These are phyloP conservation scores for Aspergillus carlsbadensis DNA, from an alignment of 495 filamentous ascomycete genomes.

Conservation along the genomic window DNA sequence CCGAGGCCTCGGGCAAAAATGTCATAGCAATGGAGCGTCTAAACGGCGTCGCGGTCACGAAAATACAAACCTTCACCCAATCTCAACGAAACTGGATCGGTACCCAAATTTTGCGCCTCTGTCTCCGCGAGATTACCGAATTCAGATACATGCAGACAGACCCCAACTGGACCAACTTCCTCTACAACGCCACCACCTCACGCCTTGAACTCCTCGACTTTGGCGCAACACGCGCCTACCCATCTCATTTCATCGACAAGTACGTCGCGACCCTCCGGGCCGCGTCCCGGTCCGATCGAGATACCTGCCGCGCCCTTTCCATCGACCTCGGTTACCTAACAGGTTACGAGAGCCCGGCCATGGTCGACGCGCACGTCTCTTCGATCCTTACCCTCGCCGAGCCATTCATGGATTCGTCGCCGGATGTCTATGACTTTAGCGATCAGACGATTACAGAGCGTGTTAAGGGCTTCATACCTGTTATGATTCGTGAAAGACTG, in stretches of 20 bases:
- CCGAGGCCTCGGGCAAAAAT: constrained; percentile 78
- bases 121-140: constrained; percentile 87
- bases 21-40: constrained; percentile 95
- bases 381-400: constrained; percentile 88
- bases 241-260: constrained; percentile 68
- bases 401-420: constrained; percentile 74
- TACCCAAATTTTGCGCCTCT: constrained; percentile 87
- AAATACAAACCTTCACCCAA: constrained; percentile 70
- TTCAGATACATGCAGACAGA: constrained; percentile 99
- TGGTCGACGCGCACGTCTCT: constrained; percentile 83
- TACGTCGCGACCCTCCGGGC: constrained; percentile 79
- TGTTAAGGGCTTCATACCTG: constrained; percentile 78
- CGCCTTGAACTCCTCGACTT: constrained; percentile 94
- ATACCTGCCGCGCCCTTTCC: constrained; percentile 64
- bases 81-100: constrained; percentile 85
- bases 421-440: constrained; percentile 85
- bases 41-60: constrained; percentile 84
- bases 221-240: constrained; percentile 86
- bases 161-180: constrained; percentile 99
- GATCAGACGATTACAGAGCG: constrained; percentile 95
- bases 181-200: constrained; percentile 72
- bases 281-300: constrained; percentile 66
- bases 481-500: constrained; percentile 87
- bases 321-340: constrained; percentile 87
- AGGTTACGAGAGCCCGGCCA: constrained; percentile 74